Evolutionary conservation across 2,329 filamentous ascomycete genomes (phyloP).

Genomic region (Teratosphaeria destructans): DNA sequence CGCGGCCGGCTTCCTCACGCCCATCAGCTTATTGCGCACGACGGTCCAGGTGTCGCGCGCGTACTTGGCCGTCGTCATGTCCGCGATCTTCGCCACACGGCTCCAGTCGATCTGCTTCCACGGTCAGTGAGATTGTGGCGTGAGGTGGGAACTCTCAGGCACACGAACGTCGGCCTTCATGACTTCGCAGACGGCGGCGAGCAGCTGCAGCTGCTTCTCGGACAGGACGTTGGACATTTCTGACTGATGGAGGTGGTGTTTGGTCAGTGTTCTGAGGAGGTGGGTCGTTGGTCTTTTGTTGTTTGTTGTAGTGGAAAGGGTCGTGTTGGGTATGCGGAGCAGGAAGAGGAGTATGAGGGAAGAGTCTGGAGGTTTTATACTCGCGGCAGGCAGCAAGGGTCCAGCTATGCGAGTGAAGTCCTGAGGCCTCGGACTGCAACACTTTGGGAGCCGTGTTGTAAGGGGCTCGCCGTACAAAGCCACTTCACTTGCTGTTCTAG

Average conservation of each 20-base stretch:
- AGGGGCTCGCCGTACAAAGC: neutral
- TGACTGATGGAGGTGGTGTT: neutral
- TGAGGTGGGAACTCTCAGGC: neutral
- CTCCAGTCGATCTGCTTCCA: constrained; percentile 13
- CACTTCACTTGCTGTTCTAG: neutral
- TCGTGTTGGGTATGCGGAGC: neutral
- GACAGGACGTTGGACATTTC: constrained; percentile 11
- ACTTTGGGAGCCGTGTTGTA: neutral
- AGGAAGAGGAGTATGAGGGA: neutral
- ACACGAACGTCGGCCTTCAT: constrained; percentile 10
- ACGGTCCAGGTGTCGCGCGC: constrained; percentile 13
- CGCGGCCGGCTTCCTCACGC: neutral
- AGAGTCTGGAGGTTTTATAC: neutral
- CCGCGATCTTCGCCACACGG: constrained; percentile 7
- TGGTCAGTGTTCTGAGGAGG: neutral
- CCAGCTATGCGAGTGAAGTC: neutral
- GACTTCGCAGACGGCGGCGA: constrained; percentile 8
- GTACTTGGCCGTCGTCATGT: constrained; percentile 11
- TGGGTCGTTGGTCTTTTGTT: neutral
- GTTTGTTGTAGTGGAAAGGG: neutral
- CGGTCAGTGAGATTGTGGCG: neutral
- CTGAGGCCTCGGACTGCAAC: neutral
- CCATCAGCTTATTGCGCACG: constrained; percentile 11
- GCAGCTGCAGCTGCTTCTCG: constrained; percentile 12
- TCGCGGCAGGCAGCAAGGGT: neutral